A percentile compares a stretch with the other conserved stretches of the same genome.
phyloP scores from a whole-genome alignment of 2,329 filamentous ascomycete species.

The Leptosphaerulina australis region DNA sequence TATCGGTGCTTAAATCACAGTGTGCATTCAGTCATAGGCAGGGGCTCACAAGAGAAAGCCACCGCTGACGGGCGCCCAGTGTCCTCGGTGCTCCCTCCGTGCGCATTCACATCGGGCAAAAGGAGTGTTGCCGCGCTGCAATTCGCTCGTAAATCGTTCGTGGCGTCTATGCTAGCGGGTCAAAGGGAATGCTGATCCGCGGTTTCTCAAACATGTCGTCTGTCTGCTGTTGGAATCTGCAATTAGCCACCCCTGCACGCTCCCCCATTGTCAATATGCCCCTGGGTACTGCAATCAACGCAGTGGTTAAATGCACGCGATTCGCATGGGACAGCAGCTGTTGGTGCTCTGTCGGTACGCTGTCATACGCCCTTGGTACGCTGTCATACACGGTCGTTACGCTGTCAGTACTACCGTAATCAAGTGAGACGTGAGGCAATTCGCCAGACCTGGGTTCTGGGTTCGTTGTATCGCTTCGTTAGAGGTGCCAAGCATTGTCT shows the following conservation, averaged over 20 bases:
- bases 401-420: background rate
- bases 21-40: constrained; percentile 2
- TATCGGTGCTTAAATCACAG: constrained; percentile 7
- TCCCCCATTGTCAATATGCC: too few species aligned
- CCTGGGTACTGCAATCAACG: constrained; percentile 3
- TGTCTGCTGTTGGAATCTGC: constrained; percentile 3
- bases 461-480: constrained; percentile 4
- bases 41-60: constrained; percentile 17
- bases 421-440: background rate
- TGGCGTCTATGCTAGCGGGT: constrained; percentile 21
- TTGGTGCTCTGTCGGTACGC: background rate
- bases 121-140: constrained; percentile 28
- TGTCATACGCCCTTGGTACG: background rate
- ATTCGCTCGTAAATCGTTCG: constrained; percentile 35
- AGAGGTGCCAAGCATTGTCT: background rate
- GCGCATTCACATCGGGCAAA: constrained; percentile 38
- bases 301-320: background rate
- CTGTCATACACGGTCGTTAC: too few species aligned
- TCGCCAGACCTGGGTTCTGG: constrained; percentile 11
- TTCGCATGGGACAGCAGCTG: background rate
- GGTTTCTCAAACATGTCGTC: constrained; percentile 14
- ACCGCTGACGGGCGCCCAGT: constrained; percentile 29
- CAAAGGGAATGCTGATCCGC: constrained; percentile 29
- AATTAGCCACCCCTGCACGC: constrained; percentile 14
- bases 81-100: background rate